These are phyloP conservation scores for Luvunga scandens DNA, from an alignment of 345 rosid species.

Conservation along the genomic window DNA sequence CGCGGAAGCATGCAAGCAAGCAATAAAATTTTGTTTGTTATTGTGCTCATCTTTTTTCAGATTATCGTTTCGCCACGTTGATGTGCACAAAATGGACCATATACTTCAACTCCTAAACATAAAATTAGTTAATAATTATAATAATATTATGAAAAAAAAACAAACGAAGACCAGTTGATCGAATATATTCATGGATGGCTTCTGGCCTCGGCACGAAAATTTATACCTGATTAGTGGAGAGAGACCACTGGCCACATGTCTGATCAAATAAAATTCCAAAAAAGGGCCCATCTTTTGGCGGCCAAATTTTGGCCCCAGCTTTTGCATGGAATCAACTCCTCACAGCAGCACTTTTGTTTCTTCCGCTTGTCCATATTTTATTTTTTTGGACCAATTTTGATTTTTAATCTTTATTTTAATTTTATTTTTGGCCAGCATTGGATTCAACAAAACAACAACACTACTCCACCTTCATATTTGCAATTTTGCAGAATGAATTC, in stretches of 20 bases:
- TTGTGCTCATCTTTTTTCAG: too few species aligned
- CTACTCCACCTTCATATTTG: too few species aligned
- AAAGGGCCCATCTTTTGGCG: background rate
- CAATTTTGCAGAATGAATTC: too few species aligned
- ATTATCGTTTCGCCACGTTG: background rate
- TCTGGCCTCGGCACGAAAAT: background rate
- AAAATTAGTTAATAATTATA: too few species aligned
- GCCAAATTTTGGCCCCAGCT: background rate
- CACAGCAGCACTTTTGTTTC: background rate
- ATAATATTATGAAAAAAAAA: too few species aligned
- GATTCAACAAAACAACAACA: too few species aligned
- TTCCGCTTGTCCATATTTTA: background rate
- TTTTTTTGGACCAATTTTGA: background rate
- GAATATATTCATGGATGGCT: background rate
- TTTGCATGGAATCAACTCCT: background rate
- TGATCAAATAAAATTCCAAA: background rate
- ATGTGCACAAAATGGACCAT: background rate
- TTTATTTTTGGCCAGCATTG: too few species aligned
- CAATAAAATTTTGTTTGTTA: too few species aligned
- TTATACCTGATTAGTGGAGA: background rate
- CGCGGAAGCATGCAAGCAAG: too few species aligned
- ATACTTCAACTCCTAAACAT: background rate
- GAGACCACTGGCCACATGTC: conserved; percentile 1
- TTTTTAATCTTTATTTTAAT: too few species aligned
- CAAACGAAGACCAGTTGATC: too few species aligned